These are phyloP conservation scores for Pestalotiopsis fici DNA, from an alignment of 2,329 filamentous ascomycete species.

Conservation along the genomic window DNA sequence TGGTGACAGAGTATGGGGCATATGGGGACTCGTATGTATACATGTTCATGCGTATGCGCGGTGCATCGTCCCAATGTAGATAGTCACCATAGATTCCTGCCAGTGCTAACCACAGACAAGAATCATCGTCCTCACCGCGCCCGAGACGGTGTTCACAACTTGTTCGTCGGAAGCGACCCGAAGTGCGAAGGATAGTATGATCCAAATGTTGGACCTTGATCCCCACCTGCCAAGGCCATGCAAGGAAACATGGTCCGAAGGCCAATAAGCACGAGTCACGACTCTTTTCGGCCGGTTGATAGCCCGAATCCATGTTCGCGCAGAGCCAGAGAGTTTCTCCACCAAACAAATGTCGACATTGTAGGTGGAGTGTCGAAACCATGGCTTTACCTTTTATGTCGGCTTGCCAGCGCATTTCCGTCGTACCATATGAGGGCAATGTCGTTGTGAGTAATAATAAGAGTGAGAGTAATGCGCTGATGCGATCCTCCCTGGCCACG, in stretches of 20 bases:
- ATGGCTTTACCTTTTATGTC: background rate
- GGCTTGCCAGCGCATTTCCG: background rate
- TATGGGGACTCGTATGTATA: background rate
- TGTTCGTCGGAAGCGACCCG: background rate
- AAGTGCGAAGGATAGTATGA: background rate
- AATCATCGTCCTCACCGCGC: background rate
- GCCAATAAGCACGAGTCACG: background rate
- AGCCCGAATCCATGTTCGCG: slow-evolving; percentile 1
- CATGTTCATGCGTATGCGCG: background rate
- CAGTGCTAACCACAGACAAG: background rate
- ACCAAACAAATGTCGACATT: slow-evolving; percentile 9
- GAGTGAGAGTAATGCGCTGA: background rate
- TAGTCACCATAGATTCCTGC: too few species aligned
- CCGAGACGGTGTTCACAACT: background rate
- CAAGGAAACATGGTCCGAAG: background rate
- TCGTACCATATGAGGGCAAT: background rate
- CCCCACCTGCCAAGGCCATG: slow-evolving; percentile 3
- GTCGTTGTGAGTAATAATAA: background rate
- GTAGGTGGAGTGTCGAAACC: background rate
- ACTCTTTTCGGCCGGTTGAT: slow-evolving; percentile 1
- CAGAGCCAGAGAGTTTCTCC: slow-evolving; percentile 9
- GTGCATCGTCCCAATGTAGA: background rate
- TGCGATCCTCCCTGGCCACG: background rate
- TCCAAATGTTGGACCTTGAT: background rate
- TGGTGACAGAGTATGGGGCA: background rate